A percentile compares a stretch with the other conserved stretches of the same genome.
Conservation (phyloP, 768 basidiomycete genomes). For the Termitomyces sp. region DNA sequence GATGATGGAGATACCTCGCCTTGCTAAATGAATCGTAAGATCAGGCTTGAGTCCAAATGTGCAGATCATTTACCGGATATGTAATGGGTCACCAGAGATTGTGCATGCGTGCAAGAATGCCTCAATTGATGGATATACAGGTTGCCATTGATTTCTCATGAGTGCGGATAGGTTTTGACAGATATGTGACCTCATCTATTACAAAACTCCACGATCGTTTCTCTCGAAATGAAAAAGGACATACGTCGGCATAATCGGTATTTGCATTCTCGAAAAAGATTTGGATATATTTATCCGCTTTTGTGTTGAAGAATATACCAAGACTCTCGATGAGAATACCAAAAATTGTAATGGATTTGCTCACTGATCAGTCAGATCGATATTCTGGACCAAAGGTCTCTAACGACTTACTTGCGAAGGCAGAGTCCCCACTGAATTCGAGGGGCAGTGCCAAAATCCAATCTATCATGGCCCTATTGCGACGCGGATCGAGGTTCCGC, state of each 20-base stretch:
- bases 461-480: conserved; percentile 65
- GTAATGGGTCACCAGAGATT: conserved; percentile 51
- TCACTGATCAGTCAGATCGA: conserved; percentile 44
- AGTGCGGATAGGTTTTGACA: conserved; percentile 62
- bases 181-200: conserved; percentile 65
- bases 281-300: conserved; percentile 65
- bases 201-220: neutral
- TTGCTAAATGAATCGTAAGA: conserved; percentile 32
- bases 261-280: conserved; percentile 73
- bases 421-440: conserved; percentile 83
- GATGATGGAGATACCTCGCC: conserved; percentile 50
- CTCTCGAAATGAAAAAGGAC: conserved; percentile 5
- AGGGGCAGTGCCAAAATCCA: conserved; percentile 75
- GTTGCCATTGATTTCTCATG: conserved; percentile 62
- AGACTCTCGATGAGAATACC: conserved; percentile 63
- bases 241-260: conserved; percentile 83
- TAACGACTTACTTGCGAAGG: conserved; percentile 68
- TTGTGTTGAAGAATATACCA: conserved; percentile 61
- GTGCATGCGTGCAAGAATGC: conserved; percentile 56
- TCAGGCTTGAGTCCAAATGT: neutral
- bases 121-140: conserved; percentile 52
- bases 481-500: conserved; percentile 74
- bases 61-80: conserved; percentile 42
- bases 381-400: neutral
- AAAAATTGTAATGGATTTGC: conserved; percentile 66